Conservation (phyloP, 768 basidiomycete genomes). For the Suillus lakei region DNA sequence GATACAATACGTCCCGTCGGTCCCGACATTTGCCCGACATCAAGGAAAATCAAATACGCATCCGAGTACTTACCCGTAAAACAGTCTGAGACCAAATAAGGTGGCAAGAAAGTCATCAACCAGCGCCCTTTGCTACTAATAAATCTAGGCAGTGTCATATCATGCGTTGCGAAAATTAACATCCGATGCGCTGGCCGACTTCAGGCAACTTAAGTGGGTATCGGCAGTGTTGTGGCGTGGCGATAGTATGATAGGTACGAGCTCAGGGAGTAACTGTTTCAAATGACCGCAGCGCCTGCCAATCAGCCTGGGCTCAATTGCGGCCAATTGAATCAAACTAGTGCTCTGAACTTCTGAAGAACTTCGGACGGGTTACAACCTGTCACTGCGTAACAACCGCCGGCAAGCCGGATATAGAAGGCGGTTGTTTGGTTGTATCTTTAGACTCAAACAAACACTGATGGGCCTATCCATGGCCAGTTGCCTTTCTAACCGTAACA, state of each 20-base stretch:
- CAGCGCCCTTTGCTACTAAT: background rate
- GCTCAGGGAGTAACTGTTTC: background rate
- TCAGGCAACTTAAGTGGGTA: background rate
- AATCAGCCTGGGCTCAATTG: no score
- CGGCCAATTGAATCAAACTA: background rate
- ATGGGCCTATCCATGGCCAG: background rate
- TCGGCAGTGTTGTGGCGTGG: background rate
- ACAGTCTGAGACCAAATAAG: background rate
- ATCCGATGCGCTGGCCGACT: background rate
- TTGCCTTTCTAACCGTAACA: conserved; percentile 1
- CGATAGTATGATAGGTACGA: background rate
- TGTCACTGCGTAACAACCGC: background rate
- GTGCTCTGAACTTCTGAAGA: background rate
- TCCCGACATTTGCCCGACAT: background rate
- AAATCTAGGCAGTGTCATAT: background rate
- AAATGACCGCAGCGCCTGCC: no score
- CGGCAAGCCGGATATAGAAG: conserved; percentile 8
- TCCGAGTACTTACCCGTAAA: background rate
- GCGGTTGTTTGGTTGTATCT: conserved; percentile 32
- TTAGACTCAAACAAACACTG: conserved; percentile 29
- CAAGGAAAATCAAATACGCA: background rate
- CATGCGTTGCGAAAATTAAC: background rate
- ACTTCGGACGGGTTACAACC: no score
- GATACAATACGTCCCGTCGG: background rate
- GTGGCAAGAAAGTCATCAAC: background rate